Base-by-base conservation (phyloP, 2,329 filamentous ascomycete species). In the Coniochaeta sp. region DNA sequence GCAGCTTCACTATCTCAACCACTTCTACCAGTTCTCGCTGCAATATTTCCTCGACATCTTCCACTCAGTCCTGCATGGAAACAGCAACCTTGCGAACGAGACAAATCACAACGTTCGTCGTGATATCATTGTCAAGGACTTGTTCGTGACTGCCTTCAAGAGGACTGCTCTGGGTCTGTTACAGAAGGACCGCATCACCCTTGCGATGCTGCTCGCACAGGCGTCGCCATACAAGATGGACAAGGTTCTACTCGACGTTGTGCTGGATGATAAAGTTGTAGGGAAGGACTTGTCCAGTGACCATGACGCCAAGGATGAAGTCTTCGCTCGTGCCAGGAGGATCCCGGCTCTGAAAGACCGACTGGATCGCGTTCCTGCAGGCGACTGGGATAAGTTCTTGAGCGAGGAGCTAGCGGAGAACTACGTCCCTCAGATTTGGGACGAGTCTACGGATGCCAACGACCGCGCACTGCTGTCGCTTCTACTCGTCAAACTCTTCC, bases 1-100 rank as follows among this genome's bases (percentile, higher is more conserved):
- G 77, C 93, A 99, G 74, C 84, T 99, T 61, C 93, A 98, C 75
- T 96, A 97, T 71, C 88, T 99, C 73, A 97, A 99, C 74, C 95
- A 98, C 79, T 98, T 98, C 77, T 99, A 99, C 75, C 96, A 98
- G 73, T 99, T 99, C 81, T 99, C 95, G 40, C 82, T 99, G 62
- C 93, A 97, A 74, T 99, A 96, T 77, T 99, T 99, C 77, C 84
- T 96, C 60, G 90, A 97, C 72, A 99, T 99, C 67, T 99, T 99
- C 83, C 90, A 96, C 71, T 86, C 89, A 6, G 95, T 99, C 8
- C 82, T 99, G 43, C 89, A 89, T 67, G 83, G 86, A 61, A 96
- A 96, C 74, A 87, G 88, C 69, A 86, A 86, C 62, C 80, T 95
- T 58, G 82, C 83, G 22, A 81, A 79, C 62, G 86, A 89, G 73